Base-by-base conservation (phyloP, 169 alveolate species). In the Babesia gibsoni region DNA sequence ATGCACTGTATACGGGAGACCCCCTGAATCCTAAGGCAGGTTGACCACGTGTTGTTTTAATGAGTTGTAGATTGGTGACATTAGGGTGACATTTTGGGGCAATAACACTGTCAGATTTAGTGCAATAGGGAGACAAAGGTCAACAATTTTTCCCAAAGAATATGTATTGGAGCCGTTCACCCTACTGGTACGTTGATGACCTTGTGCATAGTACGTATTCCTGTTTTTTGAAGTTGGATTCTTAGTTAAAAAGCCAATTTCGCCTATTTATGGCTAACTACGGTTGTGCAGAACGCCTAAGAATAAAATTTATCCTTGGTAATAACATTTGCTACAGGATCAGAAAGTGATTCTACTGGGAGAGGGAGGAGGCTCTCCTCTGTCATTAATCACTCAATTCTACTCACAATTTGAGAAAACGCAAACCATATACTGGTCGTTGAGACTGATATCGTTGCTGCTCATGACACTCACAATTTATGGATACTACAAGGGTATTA, bases 1-100 rank as follows among this genome's bases (percentile, higher is more conserved):
- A 88, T 37, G 83, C 84, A 39, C 81, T 88, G 52, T 88, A 88
- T 57, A 88, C 92, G 25, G 92, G 92, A 20, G 92, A 88, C 30
- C 90, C 90, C 20, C 52, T 73, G 33, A 80, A 83, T 52, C 92
- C 92, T n/a, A 83, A 88, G 77, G 92, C 82, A 53, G 14, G 83
- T 20, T 9, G n/a, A 14, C 9, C 12, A 3, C n/a, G 27, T 32
- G 27, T 0, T 7, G 14, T 8, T 52, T 25, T 37, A 53, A 67
- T 10, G 9, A 20, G n/a, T n/a, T 41, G 4, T 35, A 75, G 84
- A 52, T 79, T 23, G 88, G 88, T 25, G 88, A 79, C 23, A 14
- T 79, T 23, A 66, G 80, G 23, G 61, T 79, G 23, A 68, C 88
- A 12, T 79, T 79, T 58, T 79, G 79, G 69, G 88, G 88, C 42